Conservation (phyloP, 441 rosid genomes). For the Cnidoscolus chayamansa region DNA sequence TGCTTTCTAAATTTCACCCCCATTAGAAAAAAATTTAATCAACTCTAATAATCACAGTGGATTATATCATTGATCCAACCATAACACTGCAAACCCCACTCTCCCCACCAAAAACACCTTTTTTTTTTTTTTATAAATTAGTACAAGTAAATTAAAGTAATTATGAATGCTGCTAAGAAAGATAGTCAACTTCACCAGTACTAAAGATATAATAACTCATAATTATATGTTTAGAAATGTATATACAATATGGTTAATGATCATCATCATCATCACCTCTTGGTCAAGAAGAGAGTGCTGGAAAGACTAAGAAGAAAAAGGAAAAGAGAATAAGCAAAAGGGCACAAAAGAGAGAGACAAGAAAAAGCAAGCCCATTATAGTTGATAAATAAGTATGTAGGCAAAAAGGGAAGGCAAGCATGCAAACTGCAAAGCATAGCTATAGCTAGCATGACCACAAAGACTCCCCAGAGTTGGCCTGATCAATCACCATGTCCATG, state of each 20-base stretch:
- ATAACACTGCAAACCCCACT: no score
- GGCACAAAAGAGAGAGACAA: constrained; percentile 21
- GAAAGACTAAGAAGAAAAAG: background rate
- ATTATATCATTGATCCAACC: no score
- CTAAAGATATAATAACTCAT: constrained; percentile 20
- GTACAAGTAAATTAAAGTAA: background rate
- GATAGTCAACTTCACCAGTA: constrained; percentile 13
- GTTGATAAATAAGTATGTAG: constrained; percentile 13
- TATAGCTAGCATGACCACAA: constrained; percentile 57
- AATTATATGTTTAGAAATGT: constrained; percentile 27
- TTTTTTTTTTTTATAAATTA: no score
- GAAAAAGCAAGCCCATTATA: constrained; percentile 29
- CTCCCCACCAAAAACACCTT: no score
- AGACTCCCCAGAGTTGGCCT: constrained; percentile 45
- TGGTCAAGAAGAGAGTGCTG: constrained; percentile 20
- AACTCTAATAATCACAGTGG: no score
- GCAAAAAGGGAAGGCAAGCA: constrained; percentile 17
- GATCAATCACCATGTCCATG: constrained; percentile 47
- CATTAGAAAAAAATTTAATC: no score
- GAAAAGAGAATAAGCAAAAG: background rate
- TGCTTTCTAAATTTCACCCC: background rate
- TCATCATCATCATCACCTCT: constrained; percentile 16
- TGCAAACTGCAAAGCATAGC: background rate
- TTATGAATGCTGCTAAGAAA: background rate
- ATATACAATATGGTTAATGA: constrained; percentile 30